phyloP scores from a whole-genome alignment of 306 rosid genomes.

The Prunus dulcis region DNA sequence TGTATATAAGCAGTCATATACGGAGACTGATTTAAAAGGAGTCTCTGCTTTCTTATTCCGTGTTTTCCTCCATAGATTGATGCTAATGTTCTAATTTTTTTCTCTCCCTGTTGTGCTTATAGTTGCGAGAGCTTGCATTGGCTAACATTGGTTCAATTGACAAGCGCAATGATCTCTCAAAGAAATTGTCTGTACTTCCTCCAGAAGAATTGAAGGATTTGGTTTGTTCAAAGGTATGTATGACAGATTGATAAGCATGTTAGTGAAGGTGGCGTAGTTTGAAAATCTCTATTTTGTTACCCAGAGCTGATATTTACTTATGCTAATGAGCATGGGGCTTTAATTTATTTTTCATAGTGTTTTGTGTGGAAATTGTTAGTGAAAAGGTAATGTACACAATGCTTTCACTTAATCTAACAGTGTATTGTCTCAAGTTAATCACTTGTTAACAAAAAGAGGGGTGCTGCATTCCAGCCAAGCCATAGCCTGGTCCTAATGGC shows the following conservation, averaged over 20 bases:
- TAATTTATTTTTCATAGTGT: not conserved
- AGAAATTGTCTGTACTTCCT: constrained; percentile 77
- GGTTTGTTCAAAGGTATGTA: constrained; percentile 83
- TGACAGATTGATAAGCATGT: not conserved
- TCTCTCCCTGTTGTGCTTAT: constrained; percentile 28
- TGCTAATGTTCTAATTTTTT: constrained; percentile 8
- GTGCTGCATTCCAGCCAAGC: not conserved
- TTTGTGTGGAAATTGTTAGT: not conserved
- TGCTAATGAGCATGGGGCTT: not conserved
- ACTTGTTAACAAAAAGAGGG: not conserved
- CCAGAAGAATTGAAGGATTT: constrained; percentile 74
- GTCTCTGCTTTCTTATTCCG: not conserved
- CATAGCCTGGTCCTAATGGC: not conserved
- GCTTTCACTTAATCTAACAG: not conserved
- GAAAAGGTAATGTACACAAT: not conserved
- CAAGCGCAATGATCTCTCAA: constrained; percentile 82
- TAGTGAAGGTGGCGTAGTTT: not conserved
- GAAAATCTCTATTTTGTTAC: not conserved
- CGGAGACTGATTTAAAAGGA: not conserved
- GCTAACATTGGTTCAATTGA: constrained; percentile 82
- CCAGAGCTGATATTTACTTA: not conserved
- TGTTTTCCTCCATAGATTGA: not conserved
- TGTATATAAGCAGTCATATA: constrained; percentile 21
- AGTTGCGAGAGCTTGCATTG: constrained; percentile 86
- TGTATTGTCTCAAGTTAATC: not conserved